Base-by-base conservation (phyloP, 169 alveolate genomes). In the Cryptosporidium sp. region DNA sequence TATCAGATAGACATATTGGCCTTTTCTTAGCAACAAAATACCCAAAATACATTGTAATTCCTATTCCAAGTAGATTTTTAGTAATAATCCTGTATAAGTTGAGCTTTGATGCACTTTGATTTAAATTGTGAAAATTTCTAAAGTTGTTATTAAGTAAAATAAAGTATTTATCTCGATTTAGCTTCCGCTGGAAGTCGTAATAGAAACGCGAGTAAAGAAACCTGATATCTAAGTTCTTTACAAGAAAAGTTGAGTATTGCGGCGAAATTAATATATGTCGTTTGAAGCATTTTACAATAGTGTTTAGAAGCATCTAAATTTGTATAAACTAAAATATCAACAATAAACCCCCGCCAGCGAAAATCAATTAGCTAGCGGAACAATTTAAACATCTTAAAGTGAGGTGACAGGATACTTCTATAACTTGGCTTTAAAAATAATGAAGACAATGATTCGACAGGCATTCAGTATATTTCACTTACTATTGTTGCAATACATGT, bases 401-500 rank as follows among this genome's bases (percentile, higher is more conserved):
- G 60, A 31, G 56, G 65, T 48, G 45, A 53, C 18, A 80, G 48
- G 23, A 6, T 65, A 26, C 75, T 60, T 51, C 37, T 80, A 39
- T n/a, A 62, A 60, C 62, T 80, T 14, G 89, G 89, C 89, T 80
- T 33, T 58, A 33, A 26, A 31, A 65, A 65, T 26, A 8, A 65
- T 65, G 42, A 29, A 10, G 12, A 33, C 3, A 12, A 7, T 56
- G 23, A 56, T 23, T 56, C 16, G 1, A 56, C n/a, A 37, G 8
- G 12, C 0, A 62, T 33, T 12, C 39, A 65, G 3, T 26, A 10
- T 21, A 39, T 18, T 31, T 26, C 31, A 62, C 89, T 80, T 80
- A 80, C 89, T 75, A 80, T 85, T 42, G 93, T 62, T 42, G 95
- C 95, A 23, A 93, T 61, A 45, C 93, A 85, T 2, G 95, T 91